Evolutionary conservation across 1,139 yeast genomes (phyloP).

Genomic region (Yamadazyma atlantica): DNA sequence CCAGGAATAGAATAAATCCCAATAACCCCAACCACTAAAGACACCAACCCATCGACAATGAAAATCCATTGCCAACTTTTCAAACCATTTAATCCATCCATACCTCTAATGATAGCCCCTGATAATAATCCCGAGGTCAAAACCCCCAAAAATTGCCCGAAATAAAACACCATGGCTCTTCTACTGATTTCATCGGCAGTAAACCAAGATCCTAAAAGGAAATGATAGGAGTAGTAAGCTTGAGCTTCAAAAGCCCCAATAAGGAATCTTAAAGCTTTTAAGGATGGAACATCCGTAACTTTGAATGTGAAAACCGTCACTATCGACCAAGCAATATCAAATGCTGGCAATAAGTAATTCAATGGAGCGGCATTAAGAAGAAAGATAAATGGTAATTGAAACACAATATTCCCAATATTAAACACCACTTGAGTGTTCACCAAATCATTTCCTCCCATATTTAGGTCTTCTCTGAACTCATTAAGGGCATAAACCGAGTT

Average conservation of each 20-base stretch:
- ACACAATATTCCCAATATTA: constrained; percentile 57
- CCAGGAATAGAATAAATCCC: constrained; percentile 70
- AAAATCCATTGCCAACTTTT: constrained; percentile 77
- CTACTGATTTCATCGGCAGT: constrained; percentile 55
- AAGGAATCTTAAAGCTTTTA: constrained; percentile 58
- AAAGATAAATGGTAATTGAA: constrained; percentile 52
- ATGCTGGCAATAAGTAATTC: constrained; percentile 53
- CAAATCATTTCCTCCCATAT: constrained; percentile 66
- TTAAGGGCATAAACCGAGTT: constrained; percentile 66
- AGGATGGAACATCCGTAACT: constrained; percentile 45
- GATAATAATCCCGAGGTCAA: constrained; percentile 65
- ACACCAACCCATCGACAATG: constrained; percentile 62
- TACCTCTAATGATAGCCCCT: constrained; percentile 51
- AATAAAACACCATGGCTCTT: constrained; percentile 60
- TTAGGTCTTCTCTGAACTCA: constrained; percentile 57
- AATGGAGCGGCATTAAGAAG: constrained; percentile 50
- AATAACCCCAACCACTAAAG: constrained; percentile 58
- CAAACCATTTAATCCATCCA: constrained; percentile 50
- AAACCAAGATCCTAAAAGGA: constrained; percentile 63
- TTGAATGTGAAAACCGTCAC: constrained; percentile 57
- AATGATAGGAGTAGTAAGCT: constrained; percentile 59
- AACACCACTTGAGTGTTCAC: constrained; percentile 60
- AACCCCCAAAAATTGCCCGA: constrained; percentile 61
- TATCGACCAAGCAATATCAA: constrained; percentile 67
- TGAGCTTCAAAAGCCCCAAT: constrained; percentile 66